A percentile compares a stretch with the other conserved stretches of the same genome.
These are phyloP conservation scores for Kluyveromyces lactis DNA, from an alignment of 805 yeast species.

Conservation along the genomic window DNA sequence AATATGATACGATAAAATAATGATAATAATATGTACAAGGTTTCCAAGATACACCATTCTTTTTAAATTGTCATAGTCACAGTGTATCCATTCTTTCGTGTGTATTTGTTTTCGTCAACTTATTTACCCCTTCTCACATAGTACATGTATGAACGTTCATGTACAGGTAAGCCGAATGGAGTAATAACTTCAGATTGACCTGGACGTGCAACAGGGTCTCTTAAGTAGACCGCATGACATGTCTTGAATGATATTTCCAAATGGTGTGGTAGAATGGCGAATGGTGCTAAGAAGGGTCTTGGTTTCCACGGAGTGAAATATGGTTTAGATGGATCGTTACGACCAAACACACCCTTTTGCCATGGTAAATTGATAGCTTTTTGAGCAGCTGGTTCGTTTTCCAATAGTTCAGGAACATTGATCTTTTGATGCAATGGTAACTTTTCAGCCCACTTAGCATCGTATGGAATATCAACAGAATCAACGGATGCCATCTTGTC, in stretches of 20 bases:
- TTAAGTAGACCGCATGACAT: constrained; percentile 92
- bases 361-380: constrained; percentile 59
- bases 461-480: constrained; percentile 32
- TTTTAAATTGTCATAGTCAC: not conserved
- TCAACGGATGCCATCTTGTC: constrained; percentile 13
- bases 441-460: constrained; percentile 43
- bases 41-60: not conserved
- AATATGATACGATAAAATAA: no score
- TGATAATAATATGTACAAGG: not conserved
- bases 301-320: constrained; percentile 97
- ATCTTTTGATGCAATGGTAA: constrained; percentile 35
- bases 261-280: constrained; percentile 87
- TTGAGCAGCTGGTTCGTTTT: constrained; percentile 41
- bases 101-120: not conserved
- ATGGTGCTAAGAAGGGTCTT: constrained; percentile 86
- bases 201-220: constrained; percentile 96
- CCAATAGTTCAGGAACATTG: constrained; percentile 39
- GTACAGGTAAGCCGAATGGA: constrained; percentile 74
- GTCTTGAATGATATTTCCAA: constrained; percentile 83
- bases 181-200: constrained; percentile 93
- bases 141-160: constrained; percentile 92
- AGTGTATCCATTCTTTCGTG: no score
- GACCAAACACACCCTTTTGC: constrained; percentile 76
- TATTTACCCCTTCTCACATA: constrained; percentile 65
- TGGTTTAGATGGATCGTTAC: constrained; percentile 64